Percentiles rank a stretch among this genome's conserved stretches.
These are phyloP conservation scores for Pyrenochaeta sp. DNA, from an alignment of 2,329 filamentous ascomycete genomes.

Conservation along the genomic window DNA sequence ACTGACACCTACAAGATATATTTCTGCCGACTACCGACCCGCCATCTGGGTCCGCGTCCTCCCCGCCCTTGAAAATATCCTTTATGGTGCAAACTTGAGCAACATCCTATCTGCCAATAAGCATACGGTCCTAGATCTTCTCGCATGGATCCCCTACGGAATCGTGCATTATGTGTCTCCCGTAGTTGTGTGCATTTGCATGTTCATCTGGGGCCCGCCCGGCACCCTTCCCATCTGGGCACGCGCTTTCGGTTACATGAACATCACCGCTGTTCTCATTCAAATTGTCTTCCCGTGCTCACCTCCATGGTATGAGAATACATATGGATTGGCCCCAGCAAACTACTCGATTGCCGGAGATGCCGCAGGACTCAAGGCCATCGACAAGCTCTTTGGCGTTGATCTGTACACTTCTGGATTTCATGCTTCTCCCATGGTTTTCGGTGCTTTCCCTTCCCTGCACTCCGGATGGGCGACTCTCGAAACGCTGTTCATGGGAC, in stretches of 20 bases:
- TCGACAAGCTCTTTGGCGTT: constrained; percentile 88
- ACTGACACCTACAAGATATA: constrained; percentile 69
- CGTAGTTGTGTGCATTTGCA: constrained; percentile 75
- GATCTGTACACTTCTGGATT: constrained; percentile 95
- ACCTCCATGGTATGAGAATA: constrained; percentile 95
- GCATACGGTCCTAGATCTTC: constrained; percentile 79
- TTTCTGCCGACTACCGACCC: constrained; percentile 85
- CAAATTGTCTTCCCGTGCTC: constrained; percentile 93
- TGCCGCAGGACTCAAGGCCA: constrained; percentile 85
- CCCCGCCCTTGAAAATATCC: constrained; percentile 91
- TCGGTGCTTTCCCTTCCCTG: constrained; percentile 92
- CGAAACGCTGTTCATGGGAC: constrained; percentile 90
- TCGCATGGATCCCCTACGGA: constrained; percentile 94
- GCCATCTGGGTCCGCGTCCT: constrained; percentile 96
- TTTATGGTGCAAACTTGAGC: constrained; percentile 94
- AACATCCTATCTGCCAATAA: constrained; percentile 94
- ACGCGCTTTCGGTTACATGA: constrained; percentile 90
- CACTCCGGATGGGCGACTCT: constrained; percentile 90
- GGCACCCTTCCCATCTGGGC: constrained; percentile 86
- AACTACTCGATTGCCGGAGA: constrained; percentile 92
- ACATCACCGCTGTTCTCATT: constrained; percentile 83
- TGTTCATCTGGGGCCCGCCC: constrained; percentile 90
- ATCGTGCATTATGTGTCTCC: constrained; percentile 89
- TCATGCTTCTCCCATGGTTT: constrained; percentile 87
- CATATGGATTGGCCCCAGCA: constrained; percentile 87